Evolutionary conservation across 805 yeast species (phyloP).

Genomic region (Hanseniaspora jakobsenii): DNA sequence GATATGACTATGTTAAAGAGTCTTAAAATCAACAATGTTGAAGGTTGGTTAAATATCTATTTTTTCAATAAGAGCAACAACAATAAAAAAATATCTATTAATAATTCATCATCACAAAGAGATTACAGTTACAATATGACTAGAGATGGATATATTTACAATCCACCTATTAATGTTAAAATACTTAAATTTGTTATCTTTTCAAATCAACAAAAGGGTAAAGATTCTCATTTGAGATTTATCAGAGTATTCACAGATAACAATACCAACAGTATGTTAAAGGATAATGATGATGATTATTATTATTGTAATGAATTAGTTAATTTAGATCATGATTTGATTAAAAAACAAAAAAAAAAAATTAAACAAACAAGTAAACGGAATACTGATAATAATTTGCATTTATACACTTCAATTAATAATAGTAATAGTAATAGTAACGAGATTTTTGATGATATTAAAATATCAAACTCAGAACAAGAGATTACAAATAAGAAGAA

Average conservation of each 20-base stretch:
- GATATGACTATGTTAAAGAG: constrained; percentile 24
- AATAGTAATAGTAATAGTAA: too few relatives aligned
- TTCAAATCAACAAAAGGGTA: constrained; percentile 82
- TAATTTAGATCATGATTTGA: too few relatives aligned
- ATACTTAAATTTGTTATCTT: constrained; percentile 23
- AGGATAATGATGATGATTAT: background rate
- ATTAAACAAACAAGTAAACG: too few relatives aligned
- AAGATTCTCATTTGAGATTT: constrained; percentile 81
- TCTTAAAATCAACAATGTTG: constrained; percentile 22
- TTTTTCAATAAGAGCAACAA: background rate
- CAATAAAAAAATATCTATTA: too few relatives aligned
- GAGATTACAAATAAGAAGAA: too few relatives aligned
- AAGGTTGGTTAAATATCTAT: constrained; percentile 24
- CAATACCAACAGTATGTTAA: constrained; percentile 3
- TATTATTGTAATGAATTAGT: background rate
- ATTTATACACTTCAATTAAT: too few relatives aligned
- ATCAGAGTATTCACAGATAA: constrained; percentile 42
- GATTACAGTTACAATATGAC: constrained; percentile 22
- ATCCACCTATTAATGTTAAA: constrained; percentile 10
- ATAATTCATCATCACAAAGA: constrained; percentile 22
- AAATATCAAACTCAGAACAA: too few relatives aligned
- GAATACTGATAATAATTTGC: too few relatives aligned
- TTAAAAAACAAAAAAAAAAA: background rate
- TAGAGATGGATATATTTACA: constrained; percentile 24
- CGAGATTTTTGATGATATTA: too few relatives aligned